Evolutionary conservation across 1,284 basidiomycete genomes (phyloP).

Genomic region (Veloboletus limbatus): DNA sequence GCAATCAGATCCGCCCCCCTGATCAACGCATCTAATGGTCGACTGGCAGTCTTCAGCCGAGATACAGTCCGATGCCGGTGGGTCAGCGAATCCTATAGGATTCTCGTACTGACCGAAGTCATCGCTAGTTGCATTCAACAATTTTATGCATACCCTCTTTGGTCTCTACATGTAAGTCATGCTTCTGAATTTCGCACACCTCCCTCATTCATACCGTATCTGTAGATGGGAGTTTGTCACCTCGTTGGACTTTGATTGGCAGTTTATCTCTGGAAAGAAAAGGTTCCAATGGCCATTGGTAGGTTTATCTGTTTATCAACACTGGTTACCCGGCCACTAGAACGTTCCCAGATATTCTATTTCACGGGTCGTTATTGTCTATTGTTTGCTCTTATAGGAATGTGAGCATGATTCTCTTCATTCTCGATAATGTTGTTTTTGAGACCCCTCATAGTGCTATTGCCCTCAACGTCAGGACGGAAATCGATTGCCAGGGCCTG

Average conservation of each 20-base stretch:
- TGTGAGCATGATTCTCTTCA: slow-evolving; percentile 42
- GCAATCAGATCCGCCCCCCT: slow-evolving; percentile 1
- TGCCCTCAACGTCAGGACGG: slow-evolving; percentile 33
- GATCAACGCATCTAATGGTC: slow-evolving; percentile 39
- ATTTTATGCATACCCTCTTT: slow-evolving; percentile 64
- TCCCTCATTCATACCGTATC: background rate
- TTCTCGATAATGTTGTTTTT: background rate
- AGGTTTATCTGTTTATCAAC: slow-evolving; percentile 7
- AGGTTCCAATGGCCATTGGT: slow-evolving; percentile 66
- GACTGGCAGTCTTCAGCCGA: slow-evolving; percentile 57
- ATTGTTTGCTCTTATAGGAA: slow-evolving; percentile 66
- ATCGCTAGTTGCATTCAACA: slow-evolving; percentile 52
- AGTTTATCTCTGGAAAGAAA: slow-evolving; percentile 56
- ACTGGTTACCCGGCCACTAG: slow-evolving; percentile 4
- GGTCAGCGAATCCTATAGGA: background rate
- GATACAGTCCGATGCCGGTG: slow-evolving; percentile 50
- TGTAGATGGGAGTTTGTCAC: slow-evolving; percentile 63
- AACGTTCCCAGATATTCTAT: slow-evolving; percentile 58
- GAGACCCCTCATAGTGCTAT: slow-evolving; percentile 17
- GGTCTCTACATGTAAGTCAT: slow-evolving; percentile 60
- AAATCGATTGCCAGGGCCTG: slow-evolving; percentile 39
- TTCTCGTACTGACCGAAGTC: slow-evolving; percentile 10
- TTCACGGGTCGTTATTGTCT: slow-evolving; percentile 71
- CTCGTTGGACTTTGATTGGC: slow-evolving; percentile 67
- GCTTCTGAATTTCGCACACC: slow-evolving; percentile 12